Evolutionary conservation across 179 eudicot species (phyloP).

Genomic region (Spinacia oleracea): DNA sequence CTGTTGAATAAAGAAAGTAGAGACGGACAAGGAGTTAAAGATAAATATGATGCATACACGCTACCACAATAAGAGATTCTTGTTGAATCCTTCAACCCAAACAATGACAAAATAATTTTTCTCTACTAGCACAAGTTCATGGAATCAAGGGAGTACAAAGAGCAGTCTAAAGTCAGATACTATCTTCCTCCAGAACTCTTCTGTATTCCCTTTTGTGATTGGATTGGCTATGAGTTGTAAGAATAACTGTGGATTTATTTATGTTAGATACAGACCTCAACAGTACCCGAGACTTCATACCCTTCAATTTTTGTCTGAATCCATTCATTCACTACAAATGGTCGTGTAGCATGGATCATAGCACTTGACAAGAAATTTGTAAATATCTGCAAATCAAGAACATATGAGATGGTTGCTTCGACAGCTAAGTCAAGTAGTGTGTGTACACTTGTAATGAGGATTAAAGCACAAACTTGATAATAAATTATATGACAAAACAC

Average conservation of each 20-base stretch:
- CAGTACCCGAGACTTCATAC: slow-evolving; percentile 90
- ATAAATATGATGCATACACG: background rate
- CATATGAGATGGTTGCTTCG: slow-evolving; percentile 1
- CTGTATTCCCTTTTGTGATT: background rate
- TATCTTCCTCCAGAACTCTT: background rate
- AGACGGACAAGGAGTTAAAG: background rate
- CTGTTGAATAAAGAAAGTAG: slow-evolving; percentile 34
- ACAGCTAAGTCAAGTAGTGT: slow-evolving; percentile 4
- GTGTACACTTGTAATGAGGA: background rate
- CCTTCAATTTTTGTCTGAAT: slow-evolving; percentile 91
- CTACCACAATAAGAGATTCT: background rate
- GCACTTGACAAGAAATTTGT: slow-evolving; percentile 91
- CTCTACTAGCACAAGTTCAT: background rate
- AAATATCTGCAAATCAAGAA: slow-evolving; percentile 58
- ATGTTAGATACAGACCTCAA: slow-evolving; percentile 67
- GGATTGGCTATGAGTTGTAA: background rate
- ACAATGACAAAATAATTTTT: too few species aligned
- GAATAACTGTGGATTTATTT: background rate
- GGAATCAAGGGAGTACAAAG: slow-evolving; percentile 4
- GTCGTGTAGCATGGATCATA: slow-evolving; percentile 97
- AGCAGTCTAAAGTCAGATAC: slow-evolving; percentile 6
- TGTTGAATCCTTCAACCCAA: slow-evolving; percentile 4
- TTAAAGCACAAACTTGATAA: background rate
- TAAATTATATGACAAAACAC: background rate
- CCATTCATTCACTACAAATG: slow-evolving; percentile 86